Evolutionary conservation across 345 rosid genomes (phyloP), one percentile per base, ranked within the genome.

Genomic region (Noccaea bulbosa): DNA sequence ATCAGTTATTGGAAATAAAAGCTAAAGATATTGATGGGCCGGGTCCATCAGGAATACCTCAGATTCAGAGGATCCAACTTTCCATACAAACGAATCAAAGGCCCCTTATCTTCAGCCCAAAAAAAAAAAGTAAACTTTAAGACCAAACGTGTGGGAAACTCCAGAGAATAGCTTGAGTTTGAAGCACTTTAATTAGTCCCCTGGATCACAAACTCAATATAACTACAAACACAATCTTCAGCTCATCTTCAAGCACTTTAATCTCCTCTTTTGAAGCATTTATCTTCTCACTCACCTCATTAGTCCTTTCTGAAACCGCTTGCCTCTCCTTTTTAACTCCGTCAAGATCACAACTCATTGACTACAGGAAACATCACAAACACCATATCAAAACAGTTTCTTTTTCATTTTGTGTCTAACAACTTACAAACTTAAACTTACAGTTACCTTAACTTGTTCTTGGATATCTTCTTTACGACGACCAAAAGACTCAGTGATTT

Each of bases 371-470:
- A 15, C 61, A 66, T 14, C 41, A 65, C 68, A 47, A 50, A 37
- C n/a, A 65, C 5, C 54, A 43, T 44, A 68, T 43, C 24, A 44
- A 54, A 33, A 54, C 22, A 35, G 14, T 16, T 50, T 49, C 17
- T 14, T 44, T 44, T n/a, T 33, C 2, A 2, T 14, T 30, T n/a
- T 1, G 24, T 5, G 22, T 7, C 12, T 10, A 12, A 56, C 1
- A 16, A n/a, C n/a, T n/a, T n/a, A n/a, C n/a, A n/a, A n/a, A n/a
- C n/a, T n/a, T n/a, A n/a, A n/a, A 35, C 12, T 37, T 37, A 4
- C 37, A 57, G 85, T 82, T 89, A 92, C 98, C 76, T 89, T 92
- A 77, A 92, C 96, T 81, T 86, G 94, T 67, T 83, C 96, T 78
- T 85, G 87, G 55, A 89, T 85, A 46, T 67, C 83, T 41, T 92